Evolutionary conservation across 1,284 basidiomycete species (phyloP).

Genomic region (Sanghuangporus sanghuang): DNA sequence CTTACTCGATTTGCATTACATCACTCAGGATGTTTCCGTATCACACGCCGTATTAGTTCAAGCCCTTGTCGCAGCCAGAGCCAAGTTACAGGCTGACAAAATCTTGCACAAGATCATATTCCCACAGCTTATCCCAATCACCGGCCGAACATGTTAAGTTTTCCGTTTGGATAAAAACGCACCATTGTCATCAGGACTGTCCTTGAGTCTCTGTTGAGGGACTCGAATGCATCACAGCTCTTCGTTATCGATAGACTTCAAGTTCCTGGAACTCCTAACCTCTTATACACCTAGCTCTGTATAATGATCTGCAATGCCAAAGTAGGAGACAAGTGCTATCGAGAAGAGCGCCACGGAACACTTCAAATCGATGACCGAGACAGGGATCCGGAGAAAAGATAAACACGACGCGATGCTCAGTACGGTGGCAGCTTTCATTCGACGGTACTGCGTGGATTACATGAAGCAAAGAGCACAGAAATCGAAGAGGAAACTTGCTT

Average conservation of each 20-base stretch:
- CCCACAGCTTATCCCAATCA: neutral
- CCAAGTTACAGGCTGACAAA: too few relatives aligned
- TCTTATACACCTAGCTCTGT: neutral
- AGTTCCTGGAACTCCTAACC: neutral
- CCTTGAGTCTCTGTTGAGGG: neutral
- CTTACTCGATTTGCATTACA: too few relatives aligned
- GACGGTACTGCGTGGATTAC: neutral
- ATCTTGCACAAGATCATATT: neutral
- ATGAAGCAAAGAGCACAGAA: neutral
- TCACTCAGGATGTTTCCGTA: too few relatives aligned
- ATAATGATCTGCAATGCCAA: neutral
- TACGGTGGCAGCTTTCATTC: neutral
- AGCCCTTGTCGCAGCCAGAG: too few relatives aligned
- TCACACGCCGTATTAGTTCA: too few relatives aligned
- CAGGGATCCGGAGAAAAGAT: neutral
- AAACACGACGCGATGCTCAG: neutral
- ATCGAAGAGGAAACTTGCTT: neutral
- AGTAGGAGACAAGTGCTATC: neutral
- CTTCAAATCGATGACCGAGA: neutral
- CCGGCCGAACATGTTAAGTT: neutral
- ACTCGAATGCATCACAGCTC: neutral
- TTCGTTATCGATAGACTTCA: neutral
- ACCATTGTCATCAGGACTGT: neutral
- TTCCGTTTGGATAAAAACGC: neutral
- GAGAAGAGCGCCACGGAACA: neutral